A percentile compares a stretch with the other conserved stretches of the same genome.
Evolutionary conservation across 1,139 yeast genomes (phyloP).

Genomic region (Pichia sp.): DNA sequence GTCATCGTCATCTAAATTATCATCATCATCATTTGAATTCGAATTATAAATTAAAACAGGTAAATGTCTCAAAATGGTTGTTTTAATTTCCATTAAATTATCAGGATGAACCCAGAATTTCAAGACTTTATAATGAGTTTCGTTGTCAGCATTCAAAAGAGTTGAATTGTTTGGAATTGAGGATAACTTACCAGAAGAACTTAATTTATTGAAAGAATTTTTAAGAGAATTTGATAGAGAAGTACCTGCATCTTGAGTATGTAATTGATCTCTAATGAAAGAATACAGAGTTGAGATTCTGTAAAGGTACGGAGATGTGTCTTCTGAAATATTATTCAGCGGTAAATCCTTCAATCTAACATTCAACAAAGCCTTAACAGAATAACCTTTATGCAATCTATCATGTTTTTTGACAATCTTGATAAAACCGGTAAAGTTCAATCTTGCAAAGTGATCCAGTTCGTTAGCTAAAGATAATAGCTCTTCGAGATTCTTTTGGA

Average conservation of each 20-base stretch:
- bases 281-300: slow-evolving; percentile 77
- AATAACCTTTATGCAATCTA: slow-evolving; percentile 74
- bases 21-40: slow-evolving; percentile 28
- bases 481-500: slow-evolving; percentile 65
- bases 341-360: slow-evolving; percentile 85
- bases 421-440: slow-evolving; percentile 89
- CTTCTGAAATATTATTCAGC: slow-evolving; percentile 72
- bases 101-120: slow-evolving; percentile 97
- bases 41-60: slow-evolving; percentile 79
- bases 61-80: slow-evolving; percentile 83
- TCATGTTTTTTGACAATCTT: slow-evolving; percentile 96
- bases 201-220: slow-evolving; percentile 23
- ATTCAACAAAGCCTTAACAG: slow-evolving; percentile 80
- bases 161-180: slow-evolving; percentile 26
- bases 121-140: slow-evolving; percentile 59
- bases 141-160: slow-evolving; percentile 22
- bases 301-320: slow-evolving; percentile 84
- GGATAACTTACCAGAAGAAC: slow-evolving; percentile 26
- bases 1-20: background rate
- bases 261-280: slow-evolving; percentile 62
- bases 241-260: slow-evolving; percentile 14
- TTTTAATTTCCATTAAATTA: slow-evolving; percentile 93
- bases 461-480: slow-evolving; percentile 71
- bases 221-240: slow-evolving; percentile 26
- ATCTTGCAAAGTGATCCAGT: slow-evolving; percentile 80